Evolutionary conservation across 345 rosid species (phyloP).

Genomic region (Heritiera littoralis): DNA sequence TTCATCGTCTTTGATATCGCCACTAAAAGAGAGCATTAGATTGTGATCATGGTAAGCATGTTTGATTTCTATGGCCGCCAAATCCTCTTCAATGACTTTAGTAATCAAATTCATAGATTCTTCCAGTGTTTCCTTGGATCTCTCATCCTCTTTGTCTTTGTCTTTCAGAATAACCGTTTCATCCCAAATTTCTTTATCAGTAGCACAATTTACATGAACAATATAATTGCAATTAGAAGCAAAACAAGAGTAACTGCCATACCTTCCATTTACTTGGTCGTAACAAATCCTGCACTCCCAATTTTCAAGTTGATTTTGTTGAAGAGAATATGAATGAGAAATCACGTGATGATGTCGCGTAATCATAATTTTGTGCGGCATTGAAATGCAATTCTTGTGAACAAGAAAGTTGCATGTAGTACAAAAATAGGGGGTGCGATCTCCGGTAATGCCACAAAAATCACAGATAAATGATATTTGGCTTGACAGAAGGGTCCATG

Average conservation of each 20-base stretch:
- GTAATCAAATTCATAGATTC: too few relatives aligned
- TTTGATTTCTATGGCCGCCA: constrained; percentile 13
- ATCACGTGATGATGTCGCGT: constrained; percentile 6
- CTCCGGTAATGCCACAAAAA: constrained; percentile 21
- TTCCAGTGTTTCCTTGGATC: too few relatives aligned
- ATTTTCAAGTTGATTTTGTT: not conserved
- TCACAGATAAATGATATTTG: constrained; percentile 19
- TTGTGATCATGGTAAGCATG: constrained; percentile 24
- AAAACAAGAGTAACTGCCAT: constrained; percentile 21
- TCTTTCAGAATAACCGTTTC: too few relatives aligned
- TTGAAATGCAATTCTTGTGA: constrained; percentile 11
- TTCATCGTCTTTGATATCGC: not conserved
- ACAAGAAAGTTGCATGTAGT: not conserved
- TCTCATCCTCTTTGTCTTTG: too few relatives aligned
- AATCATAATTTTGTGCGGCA: not conserved
- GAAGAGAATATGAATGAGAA: too few relatives aligned
- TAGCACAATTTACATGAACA: constrained; percentile 28
- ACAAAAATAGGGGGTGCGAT: too few relatives aligned
- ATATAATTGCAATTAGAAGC: constrained; percentile 6
- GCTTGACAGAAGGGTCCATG: not conserved
- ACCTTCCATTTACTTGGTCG: not conserved
- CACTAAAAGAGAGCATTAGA: not conserved
- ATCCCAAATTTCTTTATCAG: constrained; percentile 19
- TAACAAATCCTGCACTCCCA: constrained; percentile 19
- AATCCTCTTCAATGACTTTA: not conserved